A percentile compares a stretch with the other conserved stretches of the same genome.
phyloP scores from a whole-genome alignment of 768 basidiomycete genomes.

The Lactarius tabidus region DNA sequence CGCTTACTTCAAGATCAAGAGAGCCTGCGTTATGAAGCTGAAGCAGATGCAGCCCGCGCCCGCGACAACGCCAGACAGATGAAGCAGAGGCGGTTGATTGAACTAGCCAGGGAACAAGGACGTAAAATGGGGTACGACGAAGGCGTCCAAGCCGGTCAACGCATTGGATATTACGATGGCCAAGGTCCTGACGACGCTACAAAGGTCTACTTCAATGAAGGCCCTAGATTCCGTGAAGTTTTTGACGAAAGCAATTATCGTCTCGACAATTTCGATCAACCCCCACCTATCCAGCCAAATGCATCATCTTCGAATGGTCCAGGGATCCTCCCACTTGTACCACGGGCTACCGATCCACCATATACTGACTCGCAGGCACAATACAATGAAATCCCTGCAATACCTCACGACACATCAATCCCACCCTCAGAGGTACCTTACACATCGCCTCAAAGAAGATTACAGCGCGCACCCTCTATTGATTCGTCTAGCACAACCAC shows the following conservation, averaged over 20 bases:
- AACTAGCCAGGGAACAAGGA: constrained; percentile 44
- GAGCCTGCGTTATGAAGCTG: constrained; percentile 42
- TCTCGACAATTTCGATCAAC: constrained; percentile 16
- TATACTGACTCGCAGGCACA: constrained; percentile 4
- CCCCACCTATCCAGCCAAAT: neutral
- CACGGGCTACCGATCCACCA: neutral
- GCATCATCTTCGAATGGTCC: neutral
- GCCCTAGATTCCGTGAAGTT: constrained; percentile 13
- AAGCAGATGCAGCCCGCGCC: constrained; percentile 43
- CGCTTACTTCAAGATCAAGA: constrained; percentile 42
- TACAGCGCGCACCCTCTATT: neutral
- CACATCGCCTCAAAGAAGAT: neutral
- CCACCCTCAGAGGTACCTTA: neutral
- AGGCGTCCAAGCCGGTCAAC: constrained; percentile 33
- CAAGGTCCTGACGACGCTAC: neutral
- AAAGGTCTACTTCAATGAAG: neutral
- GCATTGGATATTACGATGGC: constrained; percentile 21
- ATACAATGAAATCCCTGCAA: neutral
- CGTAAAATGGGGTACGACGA: constrained; percentile 40
- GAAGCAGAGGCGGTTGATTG: constrained; percentile 40
- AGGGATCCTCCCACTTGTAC: neutral
- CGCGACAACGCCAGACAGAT: constrained; percentile 43
- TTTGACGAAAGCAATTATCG: constrained; percentile 11
- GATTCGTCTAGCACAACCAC: constrained; percentile 23
- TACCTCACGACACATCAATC: neutral